Percentiles rank a stretch among this genome's conserved stretches.
Conservation (phyloP, 495 filamentous ascomycete species). For the Penicillium longicatenatum region DNA sequence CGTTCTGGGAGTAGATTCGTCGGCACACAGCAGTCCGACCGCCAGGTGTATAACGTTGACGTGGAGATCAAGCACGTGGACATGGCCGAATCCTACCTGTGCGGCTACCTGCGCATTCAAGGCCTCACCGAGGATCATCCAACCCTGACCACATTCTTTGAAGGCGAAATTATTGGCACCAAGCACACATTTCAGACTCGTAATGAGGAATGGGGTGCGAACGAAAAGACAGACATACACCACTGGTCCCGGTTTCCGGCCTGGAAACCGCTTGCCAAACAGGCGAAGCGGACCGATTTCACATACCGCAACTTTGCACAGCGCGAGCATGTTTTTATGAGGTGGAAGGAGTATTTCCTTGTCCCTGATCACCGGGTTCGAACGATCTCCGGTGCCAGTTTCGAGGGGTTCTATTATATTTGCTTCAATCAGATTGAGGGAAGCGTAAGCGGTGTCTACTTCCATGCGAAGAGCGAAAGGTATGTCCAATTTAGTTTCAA, state of each 20-base stretch:
- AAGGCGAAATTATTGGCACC: constrained; percentile 95
- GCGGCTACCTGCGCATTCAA: constrained; percentile 95
- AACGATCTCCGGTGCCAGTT: constrained; percentile 90
- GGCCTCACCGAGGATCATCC: constrained; percentile 97
- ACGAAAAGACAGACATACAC: constrained; percentile 86
- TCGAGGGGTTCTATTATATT: constrained; percentile 99
- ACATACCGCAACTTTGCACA: constrained; percentile 68
- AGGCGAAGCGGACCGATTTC: constrained; percentile 76
- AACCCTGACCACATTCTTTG: constrained; percentile 95
- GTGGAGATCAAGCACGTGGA: constrained; percentile 98
- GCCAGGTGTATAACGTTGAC: constrained; percentile 89
- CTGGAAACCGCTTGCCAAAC: constrained; percentile 76
- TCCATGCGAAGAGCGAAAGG: constrained; percentile 96
- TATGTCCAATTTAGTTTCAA: constrained; percentile 48
- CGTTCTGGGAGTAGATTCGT: constrained; percentile 85
- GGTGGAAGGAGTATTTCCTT: constrained; percentile 99
- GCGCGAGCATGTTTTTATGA: constrained; percentile 94
- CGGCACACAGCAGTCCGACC: constrained; percentile 89
- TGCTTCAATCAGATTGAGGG: constrained; percentile 94
- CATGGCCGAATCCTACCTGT: constrained; percentile 90
- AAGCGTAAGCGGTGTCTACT: constrained; percentile 90
- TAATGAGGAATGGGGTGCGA: constrained; percentile 88
- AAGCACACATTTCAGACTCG: constrained; percentile 93
- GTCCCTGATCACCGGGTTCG: constrained; percentile 92
- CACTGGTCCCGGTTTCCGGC: constrained; percentile 93